Percentiles rank a stretch among this genome's conserved stretches.
phyloP scores from a whole-genome alignment of 2,329 filamentous ascomycete species.

The Xylaria digitata region DNA sequence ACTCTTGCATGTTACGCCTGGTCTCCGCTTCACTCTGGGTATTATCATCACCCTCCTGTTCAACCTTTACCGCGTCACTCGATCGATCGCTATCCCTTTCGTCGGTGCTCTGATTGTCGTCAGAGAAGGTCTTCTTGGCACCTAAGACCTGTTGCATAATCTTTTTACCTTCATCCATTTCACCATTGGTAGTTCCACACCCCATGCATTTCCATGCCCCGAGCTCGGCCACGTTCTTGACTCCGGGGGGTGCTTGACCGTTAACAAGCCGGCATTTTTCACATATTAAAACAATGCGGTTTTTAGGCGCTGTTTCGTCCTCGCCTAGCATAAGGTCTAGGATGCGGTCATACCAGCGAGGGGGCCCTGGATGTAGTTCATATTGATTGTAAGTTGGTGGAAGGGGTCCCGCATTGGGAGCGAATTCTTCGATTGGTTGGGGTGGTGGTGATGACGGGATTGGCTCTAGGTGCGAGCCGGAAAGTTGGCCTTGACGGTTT shows the following conservation, averaged over 20 bases:
- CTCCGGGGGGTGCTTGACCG: conserved; percentile 92
- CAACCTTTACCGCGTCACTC: conserved; percentile 42
- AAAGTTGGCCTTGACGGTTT: conserved; percentile 38
- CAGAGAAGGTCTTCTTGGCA: conserved; percentile 25
- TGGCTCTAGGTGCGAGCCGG: conserved; percentile 37
- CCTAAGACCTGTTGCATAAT: conserved; percentile 74
- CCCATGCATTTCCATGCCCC: conserved; percentile 89
- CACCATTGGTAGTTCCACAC: conserved; percentile 86
- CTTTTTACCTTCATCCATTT: conserved; percentile 78
- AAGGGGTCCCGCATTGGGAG: conserved; percentile 47
- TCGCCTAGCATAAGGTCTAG: conserved; percentile 93
- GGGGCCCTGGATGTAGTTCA: conserved; percentile 47
- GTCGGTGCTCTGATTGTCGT: conserved; percentile 38
- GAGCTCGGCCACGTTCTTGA: conserved; percentile 79
- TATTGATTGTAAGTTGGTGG: conserved; percentile 51
- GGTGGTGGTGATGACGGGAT: conserved; percentile 43
- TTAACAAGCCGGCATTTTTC: conserved; percentile 86
- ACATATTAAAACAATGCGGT: conserved; percentile 90
- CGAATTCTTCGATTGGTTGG: conserved; percentile 44
- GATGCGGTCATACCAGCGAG: conserved; percentile 94
- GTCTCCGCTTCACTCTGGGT: conserved; percentile 36
- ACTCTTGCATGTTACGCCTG: conserved; percentile 32
- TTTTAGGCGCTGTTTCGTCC: conserved; percentile 92
- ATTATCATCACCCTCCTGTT: conserved; percentile 40
- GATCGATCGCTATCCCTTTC: conserved; percentile 41